Base-by-base conservation (phyloP, 2,329 filamentous ascomycete genomes). In the Penicillium griseofulvum region DNA sequence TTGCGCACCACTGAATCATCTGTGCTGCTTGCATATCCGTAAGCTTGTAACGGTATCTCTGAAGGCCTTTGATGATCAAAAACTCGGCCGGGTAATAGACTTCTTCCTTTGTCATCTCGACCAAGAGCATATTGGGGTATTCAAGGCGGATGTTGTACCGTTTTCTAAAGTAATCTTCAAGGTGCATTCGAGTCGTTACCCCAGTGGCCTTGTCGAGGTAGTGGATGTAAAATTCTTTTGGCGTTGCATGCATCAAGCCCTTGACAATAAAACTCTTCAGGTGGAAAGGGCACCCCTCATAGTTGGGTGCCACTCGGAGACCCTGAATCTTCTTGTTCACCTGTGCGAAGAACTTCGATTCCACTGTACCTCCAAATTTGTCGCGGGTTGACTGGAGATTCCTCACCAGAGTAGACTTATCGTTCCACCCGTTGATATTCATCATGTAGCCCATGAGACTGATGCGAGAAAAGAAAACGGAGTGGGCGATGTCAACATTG, bases 1-100 rank as follows among this genome's bases (percentile, higher is more conserved):
- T 90, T 5, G 96, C 93, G 0, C 93, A 92, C 65, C 93, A 91
- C 72, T 89, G 93, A 77, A 99, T 97, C 94, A 99, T 99, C 5
- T 82, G 76, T 0, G 87, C 78, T 0, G 93, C 97, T 75, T 96
- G 80, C 0, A 67, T 66, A 52, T 85, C 83, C 48, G 80, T 80
- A 44, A 86, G 69, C 71, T 87, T 87, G 68, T 74, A 80, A 3
- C 74, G 76, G 64, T 83, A 86, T 2, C 81, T 80, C 69, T 86
- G 82, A 34, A 85, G 81, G 4, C 74, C 68, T 39, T 79, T 72
- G 56, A 86, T 76, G 12, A 68, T 71, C 36, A 85, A 72, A 29
- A 82, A 63, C 54, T 87, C 84, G 70, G 85, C 79, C 0, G 84
- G 84, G 36, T 84, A 76, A 16, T 44, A 26, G 31, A 81, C 74